Evolutionary conservation across 768 basidiomycete genomes (phyloP), one percentile per base, ranked within the genome.

Genomic region (Boletus fagicola): DNA sequence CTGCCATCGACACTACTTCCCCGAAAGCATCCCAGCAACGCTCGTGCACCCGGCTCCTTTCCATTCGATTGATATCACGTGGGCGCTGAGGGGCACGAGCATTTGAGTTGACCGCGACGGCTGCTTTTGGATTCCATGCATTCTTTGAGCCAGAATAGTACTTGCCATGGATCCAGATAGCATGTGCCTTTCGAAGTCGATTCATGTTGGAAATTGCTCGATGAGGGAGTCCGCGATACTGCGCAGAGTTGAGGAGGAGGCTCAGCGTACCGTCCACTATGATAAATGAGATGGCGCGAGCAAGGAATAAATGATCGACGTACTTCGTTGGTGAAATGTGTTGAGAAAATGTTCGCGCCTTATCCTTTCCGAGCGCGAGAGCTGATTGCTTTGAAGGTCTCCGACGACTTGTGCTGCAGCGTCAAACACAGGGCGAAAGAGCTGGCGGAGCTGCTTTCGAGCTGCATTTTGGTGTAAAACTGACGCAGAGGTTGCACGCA

Each of bases 181-280:
- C 60, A 54, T 60, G 65, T 16, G 54, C 40, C 38, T 60, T 62
- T n/a, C 62, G 63, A 70, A 77, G 70, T 77, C 70, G 38, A 63
- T 62, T 52, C 65, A 74, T 70, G 62, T 89, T 88, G 18, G 79
- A 79, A 7, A 85, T 83, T 7, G 84, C 62, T 55, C 73, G 74
- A 65, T 88, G 85, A 12, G 87, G 69, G 15, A 87, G 71, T 15
- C 89, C 89, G 28, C 86, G 81, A 35, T 82, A 80, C 56, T 76
- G 75, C 4, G 82, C 80, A n/a, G 89, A 85, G 28, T 77, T 81
- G 70, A 82, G 78, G 46, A 91, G 67, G 10, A 91, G 61, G 33
- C 77, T 76, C 40, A 91, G 76, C 0, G 88, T 89, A 57, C 77
- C 79, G 64, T 91, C 88, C 70, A 88, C 90, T 92, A 57, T 39